phyloP scores from a whole-genome alignment of 352 stramenopile genomes.

The Globisporangium cylindrosporum region DNA sequence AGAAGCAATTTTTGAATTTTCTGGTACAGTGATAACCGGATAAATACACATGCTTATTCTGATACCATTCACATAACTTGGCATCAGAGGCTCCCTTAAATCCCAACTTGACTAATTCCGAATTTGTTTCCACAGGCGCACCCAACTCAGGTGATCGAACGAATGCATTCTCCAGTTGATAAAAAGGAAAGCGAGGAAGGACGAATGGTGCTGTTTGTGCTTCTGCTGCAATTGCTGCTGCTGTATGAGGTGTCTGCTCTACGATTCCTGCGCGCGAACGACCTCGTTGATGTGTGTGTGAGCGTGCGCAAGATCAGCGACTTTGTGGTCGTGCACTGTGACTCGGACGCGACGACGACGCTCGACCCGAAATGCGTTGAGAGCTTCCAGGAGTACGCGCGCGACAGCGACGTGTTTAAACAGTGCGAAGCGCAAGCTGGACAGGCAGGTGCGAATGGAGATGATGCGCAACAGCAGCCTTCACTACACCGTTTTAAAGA shows the following conservation, averaged over 20 bases:
- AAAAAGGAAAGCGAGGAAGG: background rate
- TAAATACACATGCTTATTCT: background rate
- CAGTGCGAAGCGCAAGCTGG: slow-evolving; percentile 27
- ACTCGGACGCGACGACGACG: slow-evolving; percentile 3
- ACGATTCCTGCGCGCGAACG: background rate
- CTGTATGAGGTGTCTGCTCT: background rate
- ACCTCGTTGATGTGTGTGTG: slow-evolving; percentile 24
- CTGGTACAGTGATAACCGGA: background rate
- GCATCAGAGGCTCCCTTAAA: background rate
- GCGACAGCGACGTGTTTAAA: slow-evolving; percentile 35
- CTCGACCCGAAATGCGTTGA: slow-evolving; percentile 32
- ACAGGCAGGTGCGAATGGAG: background rate
- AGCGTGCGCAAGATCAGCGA: slow-evolving; percentile 42
- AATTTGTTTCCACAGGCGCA: background rate
- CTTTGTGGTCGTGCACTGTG: slow-evolving; percentile 40
- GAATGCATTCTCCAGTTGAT: background rate
- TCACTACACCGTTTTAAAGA: slow-evolving; percentile 28
- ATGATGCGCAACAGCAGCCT: background rate
- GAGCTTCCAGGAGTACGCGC: slow-evolving; percentile 54
- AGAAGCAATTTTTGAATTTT: background rate
- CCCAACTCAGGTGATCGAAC: background rate
- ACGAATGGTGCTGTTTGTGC: background rate
- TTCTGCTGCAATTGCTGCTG: background rate
- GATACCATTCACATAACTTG: background rate
- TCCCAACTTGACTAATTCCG: background rate